These are phyloP conservation scores for Clarireedia homoeocarpa DNA, from an alignment of 2,329 filamentous ascomycete species.

Conservation along the genomic window DNA sequence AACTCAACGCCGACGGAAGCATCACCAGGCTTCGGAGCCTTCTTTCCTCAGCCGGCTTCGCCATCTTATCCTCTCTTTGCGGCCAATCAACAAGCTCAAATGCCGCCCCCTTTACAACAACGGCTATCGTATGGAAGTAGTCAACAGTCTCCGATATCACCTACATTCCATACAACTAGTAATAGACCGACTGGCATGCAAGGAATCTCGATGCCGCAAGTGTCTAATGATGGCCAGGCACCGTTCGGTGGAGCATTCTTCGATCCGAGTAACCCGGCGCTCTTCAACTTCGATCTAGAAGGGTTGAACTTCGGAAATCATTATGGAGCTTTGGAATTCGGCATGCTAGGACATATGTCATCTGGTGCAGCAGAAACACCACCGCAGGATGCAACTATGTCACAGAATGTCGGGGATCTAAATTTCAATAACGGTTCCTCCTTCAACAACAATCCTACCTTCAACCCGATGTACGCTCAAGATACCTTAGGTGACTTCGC, in stretches of 20 bases:
- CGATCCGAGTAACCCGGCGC: constrained; percentile 81
- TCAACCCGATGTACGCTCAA: constrained; percentile 39
- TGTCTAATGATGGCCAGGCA: constrained; percentile 38
- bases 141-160: constrained; percentile 67
- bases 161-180: constrained; percentile 54
- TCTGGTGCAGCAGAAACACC: constrained; percentile 79
- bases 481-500: constrained; percentile 44
- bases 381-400: constrained; percentile 50
- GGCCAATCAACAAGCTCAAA: constrained; percentile 37
- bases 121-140: constrained; percentile 47
- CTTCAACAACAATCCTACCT: constrained; percentile 33
- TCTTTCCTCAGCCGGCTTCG: constrained; percentile 28
- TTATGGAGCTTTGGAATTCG: constrained; percentile 91
- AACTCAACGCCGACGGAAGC: constrained; percentile 25
- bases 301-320: constrained; percentile 93
- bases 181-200: constrained; percentile 41
- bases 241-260: constrained; percentile 57
- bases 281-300: constrained; percentile 94
- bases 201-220: constrained; percentile 32
- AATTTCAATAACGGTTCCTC: constrained; percentile 24
- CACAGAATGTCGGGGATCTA: constrained; percentile 37
- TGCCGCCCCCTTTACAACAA: constrained; percentile 45
- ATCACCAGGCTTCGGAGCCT: constrained; percentile 22
- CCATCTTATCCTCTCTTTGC: constrained; percentile 34
- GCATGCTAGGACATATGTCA: constrained; percentile 93